Evolutionary conservation across 768 basidiomycete genomes (phyloP).

Genomic region (Imleria badia): DNA sequence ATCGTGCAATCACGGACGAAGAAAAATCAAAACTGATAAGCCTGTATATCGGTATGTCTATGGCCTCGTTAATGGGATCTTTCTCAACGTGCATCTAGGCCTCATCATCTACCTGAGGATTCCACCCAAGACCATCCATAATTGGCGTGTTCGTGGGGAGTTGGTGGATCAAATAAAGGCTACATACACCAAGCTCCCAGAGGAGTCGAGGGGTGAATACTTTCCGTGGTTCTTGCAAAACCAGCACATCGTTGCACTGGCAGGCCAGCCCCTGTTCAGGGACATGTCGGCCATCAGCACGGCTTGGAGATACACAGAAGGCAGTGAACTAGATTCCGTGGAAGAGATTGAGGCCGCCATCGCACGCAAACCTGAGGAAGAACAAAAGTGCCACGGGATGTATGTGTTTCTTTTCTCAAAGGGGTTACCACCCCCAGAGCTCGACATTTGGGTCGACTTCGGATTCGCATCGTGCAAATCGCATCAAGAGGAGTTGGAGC

Average conservation of each 20-base stretch:
- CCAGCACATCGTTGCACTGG: neutral
- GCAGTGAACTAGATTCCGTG: neutral
- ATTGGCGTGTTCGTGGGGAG: slow-evolving; percentile 2
- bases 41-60: neutral
- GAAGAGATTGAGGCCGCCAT: neutral
- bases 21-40: neutral
- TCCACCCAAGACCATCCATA: neutral
- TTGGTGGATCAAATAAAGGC: slow-evolving; percentile 2
- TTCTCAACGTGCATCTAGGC: neutral
- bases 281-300: too few species aligned
- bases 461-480: slow-evolving; percentile 2
- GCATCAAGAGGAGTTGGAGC: neutral
- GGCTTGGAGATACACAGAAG: slow-evolving; percentile 1
- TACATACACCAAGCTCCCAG: neutral
- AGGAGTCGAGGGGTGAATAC: neutral
- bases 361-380: neutral
- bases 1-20: neutral
- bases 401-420: neutral
- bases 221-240: slow-evolving; percentile 4
- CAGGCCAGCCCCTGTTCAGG: neutral
- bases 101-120: neutral
- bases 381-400: neutral
- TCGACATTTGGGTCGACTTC: neutral
- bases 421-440: neutral
- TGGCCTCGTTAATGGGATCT: neutral